Evolutionary conservation across 2,329 filamentous ascomycete species (phyloP).

Genomic region (Fusarium sp.): DNA sequence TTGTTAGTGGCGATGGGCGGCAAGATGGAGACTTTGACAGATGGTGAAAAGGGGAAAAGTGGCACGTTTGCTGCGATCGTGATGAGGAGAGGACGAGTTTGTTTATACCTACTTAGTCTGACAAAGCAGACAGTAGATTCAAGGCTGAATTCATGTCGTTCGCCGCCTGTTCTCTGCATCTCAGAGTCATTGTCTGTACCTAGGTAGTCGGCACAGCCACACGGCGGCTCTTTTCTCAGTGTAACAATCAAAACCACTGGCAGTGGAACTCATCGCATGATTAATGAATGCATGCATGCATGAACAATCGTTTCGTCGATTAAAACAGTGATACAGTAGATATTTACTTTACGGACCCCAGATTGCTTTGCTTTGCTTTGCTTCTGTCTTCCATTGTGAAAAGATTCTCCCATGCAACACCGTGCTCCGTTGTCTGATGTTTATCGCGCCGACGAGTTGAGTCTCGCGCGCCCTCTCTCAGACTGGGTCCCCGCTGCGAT

Average conservation of each 20-base stretch:
- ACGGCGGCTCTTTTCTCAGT: constrained; percentile 2
- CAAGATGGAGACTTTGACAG: background rate
- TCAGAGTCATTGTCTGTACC: background rate
- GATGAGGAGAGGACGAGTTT: background rate
- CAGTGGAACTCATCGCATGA: background rate
- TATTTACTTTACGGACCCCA: constrained; percentile 33
- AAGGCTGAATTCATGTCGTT: background rate
- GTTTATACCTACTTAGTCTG: background rate
- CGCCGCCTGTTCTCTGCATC: background rate
- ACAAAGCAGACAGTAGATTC: background rate
- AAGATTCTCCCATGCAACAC: constrained; percentile 35
- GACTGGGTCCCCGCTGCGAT: constrained; percentile 34
- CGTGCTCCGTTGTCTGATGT: constrained; percentile 31
- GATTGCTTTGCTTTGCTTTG: constrained; percentile 8
- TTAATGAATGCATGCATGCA: constrained; percentile 3
- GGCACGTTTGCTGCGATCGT: background rate
- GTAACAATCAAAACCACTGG: background rate
- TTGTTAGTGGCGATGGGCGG: background rate
- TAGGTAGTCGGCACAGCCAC: background rate
- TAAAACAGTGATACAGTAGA: constrained; percentile 38
- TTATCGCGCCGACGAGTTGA: constrained; percentile 17
- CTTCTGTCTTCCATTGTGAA: constrained; percentile 24
- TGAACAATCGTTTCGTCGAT: constrained; percentile 33
- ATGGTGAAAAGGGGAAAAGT: background rate
- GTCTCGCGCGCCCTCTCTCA: constrained; percentile 19